Evolutionary conservation across 345 rosid species (phyloP).

Genomic region (Heritiera fomes): DNA sequence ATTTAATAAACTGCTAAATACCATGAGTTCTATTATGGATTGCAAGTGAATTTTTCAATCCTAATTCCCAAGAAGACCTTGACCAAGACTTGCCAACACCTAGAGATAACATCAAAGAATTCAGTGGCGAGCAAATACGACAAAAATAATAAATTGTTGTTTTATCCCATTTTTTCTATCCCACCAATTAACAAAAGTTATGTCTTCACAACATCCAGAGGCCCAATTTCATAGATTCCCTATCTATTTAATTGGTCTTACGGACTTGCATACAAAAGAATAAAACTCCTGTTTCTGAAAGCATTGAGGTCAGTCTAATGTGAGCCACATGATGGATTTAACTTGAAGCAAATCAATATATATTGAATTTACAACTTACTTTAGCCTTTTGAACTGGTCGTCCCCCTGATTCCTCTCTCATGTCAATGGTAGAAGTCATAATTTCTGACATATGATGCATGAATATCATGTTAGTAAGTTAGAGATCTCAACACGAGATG

Average conservation of each 20-base stretch:
- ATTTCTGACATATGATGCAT: slow-evolving; percentile 38
- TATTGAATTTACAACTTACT: slow-evolving; percentile 31
- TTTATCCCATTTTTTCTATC: not conserved
- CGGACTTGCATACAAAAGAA: not conserved
- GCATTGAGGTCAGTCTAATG: not conserved
- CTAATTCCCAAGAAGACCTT: not conserved
- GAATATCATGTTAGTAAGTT: not conserved
- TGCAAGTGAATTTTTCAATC: not conserved
- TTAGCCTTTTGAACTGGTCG: slow-evolving; percentile 71
- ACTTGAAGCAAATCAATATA: not conserved
- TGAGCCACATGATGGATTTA: not conserved
- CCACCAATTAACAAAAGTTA: not conserved
- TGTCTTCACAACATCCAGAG: no score
- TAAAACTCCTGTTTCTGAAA: not conserved
- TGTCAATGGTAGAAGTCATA: slow-evolving; percentile 54
- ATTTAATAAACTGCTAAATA: not conserved
- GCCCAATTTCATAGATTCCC: not conserved
- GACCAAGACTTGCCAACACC: not conserved
- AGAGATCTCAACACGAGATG: slow-evolving; percentile 9
- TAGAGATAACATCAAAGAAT: not conserved
- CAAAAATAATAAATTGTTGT: not conserved
- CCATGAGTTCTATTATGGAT: not conserved
- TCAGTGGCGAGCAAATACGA: not conserved
- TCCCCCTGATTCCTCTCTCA: slow-evolving; percentile 61
- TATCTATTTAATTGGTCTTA: not conserved